Conservation (phyloP, 192 early-diverging fungal species). For the Gryganskiella cystojenkinii region DNA sequence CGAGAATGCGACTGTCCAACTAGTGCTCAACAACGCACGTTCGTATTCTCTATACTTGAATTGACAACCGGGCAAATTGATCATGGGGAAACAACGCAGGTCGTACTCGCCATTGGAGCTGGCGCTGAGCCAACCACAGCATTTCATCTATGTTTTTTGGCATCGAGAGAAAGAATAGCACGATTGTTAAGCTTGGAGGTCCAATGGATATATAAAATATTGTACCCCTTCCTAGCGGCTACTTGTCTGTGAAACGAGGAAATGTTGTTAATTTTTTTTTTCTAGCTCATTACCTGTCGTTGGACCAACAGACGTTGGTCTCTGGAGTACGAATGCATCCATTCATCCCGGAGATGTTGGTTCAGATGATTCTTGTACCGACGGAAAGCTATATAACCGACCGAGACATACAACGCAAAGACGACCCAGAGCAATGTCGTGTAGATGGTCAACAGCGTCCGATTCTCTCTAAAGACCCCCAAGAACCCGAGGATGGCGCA, state of each 20-base stretch:
- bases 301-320: conserved; percentile 48
- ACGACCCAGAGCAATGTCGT: conserved; percentile 44
- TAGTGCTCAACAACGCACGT: conserved; percentile 18
- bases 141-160: conserved; percentile 38
- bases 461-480: conserved; percentile 42
- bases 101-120: conserved; percentile 48
- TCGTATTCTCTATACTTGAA: conserved; percentile 48
- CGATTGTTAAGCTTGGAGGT: too few relatives aligned
- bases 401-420: conserved; percentile 40
- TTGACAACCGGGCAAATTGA: conserved; percentile 49
- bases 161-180: too few relatives aligned
- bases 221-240: too few relatives aligned
- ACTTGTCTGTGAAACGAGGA: too few relatives aligned
- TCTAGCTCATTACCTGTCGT: conserved; percentile 22
- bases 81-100: conserved; percentile 50
- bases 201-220: too few relatives aligned
- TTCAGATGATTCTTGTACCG: conserved; percentile 40
- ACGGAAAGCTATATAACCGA: conserved; percentile 54
- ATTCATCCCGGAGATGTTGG: conserved; percentile 46
- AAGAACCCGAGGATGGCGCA: conserved; percentile 32
- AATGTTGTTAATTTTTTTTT: too few relatives aligned
- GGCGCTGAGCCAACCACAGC: conserved; percentile 53
- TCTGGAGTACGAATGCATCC: conserved; percentile 32
- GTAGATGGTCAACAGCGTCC: conserved; percentile 37
- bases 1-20: conserved; percentile 34